Evolutionary conservation across 345 rosid genomes (phyloP).

Genomic region (Aurinia saxatilis): DNA sequence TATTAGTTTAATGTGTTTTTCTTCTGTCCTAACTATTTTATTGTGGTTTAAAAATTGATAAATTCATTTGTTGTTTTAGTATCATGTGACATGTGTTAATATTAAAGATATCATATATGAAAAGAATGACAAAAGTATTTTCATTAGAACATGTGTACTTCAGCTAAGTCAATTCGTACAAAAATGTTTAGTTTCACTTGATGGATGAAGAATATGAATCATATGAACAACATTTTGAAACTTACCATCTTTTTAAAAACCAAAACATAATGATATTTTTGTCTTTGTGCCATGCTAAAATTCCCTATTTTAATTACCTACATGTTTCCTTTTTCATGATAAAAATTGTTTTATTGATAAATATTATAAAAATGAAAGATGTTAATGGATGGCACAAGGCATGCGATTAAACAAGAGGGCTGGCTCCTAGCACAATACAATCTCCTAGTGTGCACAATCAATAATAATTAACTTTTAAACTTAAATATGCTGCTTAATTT

Average conservation of each 20-base stretch:
- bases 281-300: background rate
- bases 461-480: background rate
- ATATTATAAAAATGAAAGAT: slow-evolving; percentile 1
- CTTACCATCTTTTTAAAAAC: background rate
- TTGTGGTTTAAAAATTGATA: slow-evolving; percentile 8
- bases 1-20: slow-evolving; percentile 2
- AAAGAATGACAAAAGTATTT: background rate
- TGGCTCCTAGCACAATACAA: slow-evolving; percentile 36
- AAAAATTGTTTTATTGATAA: background rate
- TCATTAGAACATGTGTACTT: background rate
- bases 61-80: background rate
- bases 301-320: background rate
- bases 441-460: slow-evolving; percentile 25
- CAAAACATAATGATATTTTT: background rate
- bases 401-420: slow-evolving; percentile 23
- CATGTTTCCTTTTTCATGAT: no score
- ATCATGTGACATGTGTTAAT: background rate
- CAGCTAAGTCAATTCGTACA: background rate
- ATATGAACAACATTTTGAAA: background rate
- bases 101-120: background rate
- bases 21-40: background rate
- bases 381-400: slow-evolving; percentile 35
- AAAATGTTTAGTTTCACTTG: background rate
- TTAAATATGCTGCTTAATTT: slow-evolving; percentile 10
- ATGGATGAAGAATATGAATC: background rate